A percentile compares a stretch with the other conserved stretches of the same genome.
Evolutionary conservation across 2,329 filamentous ascomycete species (phyloP).

Genomic region (Biscogniauxia sp.): DNA sequence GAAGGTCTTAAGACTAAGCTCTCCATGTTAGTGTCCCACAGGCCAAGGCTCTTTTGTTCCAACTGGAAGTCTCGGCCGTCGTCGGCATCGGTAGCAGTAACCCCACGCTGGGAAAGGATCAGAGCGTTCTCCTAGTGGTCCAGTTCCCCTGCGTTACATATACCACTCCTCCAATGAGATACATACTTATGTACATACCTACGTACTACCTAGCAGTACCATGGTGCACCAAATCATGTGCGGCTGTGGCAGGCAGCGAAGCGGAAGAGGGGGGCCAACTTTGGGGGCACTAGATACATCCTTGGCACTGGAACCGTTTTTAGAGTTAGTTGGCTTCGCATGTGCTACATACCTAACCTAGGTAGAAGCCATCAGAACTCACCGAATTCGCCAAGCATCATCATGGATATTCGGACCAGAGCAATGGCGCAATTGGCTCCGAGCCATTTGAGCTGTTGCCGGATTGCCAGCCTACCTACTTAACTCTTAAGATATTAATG

Average conservation of each 20-base stretch:
- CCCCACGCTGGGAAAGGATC: slow-evolving; percentile 2
- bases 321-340: not conserved
- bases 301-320: not conserved
- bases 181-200: too few species aligned
- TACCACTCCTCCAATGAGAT: not conserved
- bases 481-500: too few species aligned
- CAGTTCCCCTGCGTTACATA: not conserved
- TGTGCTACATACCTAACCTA: not conserved
- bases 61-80: slow-evolving; percentile 11
- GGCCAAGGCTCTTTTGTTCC: not conserved
- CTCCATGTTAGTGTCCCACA: not conserved
- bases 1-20: not conserved
- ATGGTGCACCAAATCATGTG: not conserved
- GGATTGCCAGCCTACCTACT: not conserved
- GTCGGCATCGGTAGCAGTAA: slow-evolving; percentile 9
- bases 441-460: not conserved
- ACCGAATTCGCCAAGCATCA: not conserved
- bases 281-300: too few species aligned
- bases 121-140: not conserved
- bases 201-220: not conserved
- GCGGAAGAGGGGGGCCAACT: not conserved
- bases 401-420: not conserved
- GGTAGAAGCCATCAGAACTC: not conserved
- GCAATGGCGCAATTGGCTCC: not conserved
- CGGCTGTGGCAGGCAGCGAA: not conserved